Conservation (phyloP, 768 basidiomycete species). For the Phaffia tasmanica region DNA sequence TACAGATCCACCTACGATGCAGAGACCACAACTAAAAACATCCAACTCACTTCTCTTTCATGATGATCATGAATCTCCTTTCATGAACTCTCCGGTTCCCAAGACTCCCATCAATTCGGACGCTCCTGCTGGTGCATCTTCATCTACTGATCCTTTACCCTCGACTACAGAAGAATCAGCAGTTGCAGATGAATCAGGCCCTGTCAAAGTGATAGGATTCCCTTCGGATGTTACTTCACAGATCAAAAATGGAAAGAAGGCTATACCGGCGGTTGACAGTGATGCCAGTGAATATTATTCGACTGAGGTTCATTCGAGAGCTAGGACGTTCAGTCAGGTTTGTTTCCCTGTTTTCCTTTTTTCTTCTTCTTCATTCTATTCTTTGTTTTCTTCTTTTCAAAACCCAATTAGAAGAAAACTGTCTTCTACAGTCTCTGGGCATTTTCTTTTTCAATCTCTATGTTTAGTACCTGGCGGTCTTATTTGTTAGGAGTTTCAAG, state of each 20-base stretch:
- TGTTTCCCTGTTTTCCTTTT: constrained; percentile 32
- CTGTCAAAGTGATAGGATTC: constrained; percentile 1
- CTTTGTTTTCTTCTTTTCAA: not conserved
- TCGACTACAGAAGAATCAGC: not conserved
- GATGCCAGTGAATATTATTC: constrained; percentile 78
- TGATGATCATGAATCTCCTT: constrained; percentile 31
- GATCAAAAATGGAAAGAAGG: constrained; percentile 15
- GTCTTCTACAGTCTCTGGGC: too few relatives aligned
- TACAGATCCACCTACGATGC: not conserved
- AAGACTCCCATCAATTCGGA: constrained; percentile 26
- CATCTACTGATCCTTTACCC: too few relatives aligned
- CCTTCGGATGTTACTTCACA: not conserved
- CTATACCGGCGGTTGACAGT: constrained; percentile 43
- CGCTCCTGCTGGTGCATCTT: constrained; percentile 21
- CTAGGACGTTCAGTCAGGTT: constrained; percentile 80
- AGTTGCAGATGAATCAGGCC: not conserved
- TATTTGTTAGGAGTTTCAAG: too few relatives aligned
- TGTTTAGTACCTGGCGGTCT: too few relatives aligned
- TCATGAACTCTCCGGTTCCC: constrained; percentile 26
- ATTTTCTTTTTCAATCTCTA: too few relatives aligned
- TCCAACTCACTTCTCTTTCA: constrained; percentile 37
- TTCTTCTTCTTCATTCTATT: constrained; percentile 19
- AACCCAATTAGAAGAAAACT: too few relatives aligned
- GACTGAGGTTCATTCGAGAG: constrained; percentile 63
- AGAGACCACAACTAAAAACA: constrained; percentile 31